Evolutionary conservation across 257 asterid genomes (phyloP).

Genomic region (Primulina huaijiensis): DNA sequence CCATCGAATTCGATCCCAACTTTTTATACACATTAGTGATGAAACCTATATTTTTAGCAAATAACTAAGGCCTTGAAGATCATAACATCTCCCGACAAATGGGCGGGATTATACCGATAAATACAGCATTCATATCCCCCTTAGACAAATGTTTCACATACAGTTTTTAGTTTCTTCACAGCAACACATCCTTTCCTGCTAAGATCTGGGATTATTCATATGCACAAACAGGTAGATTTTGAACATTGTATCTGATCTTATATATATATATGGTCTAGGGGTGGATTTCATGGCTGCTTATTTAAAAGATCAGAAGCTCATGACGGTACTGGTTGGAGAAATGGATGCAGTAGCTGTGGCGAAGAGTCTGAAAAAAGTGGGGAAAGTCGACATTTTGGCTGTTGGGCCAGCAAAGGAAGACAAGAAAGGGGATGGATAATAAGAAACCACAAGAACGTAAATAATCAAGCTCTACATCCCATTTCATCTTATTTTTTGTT

Average conservation of each 20-base stretch:
- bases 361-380: conserved; percentile 57
- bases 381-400: conserved; percentile 46
- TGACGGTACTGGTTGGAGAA: conserved; percentile 50
- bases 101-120: no score
- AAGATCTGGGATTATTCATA: not conserved
- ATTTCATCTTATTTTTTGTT: not conserved
- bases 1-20: no score
- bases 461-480: not conserved
- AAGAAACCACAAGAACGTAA: conserved; percentile 29
- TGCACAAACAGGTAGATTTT: no score
- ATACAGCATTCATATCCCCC: not conserved
- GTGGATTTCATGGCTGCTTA: conserved; percentile 61
- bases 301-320: conserved; percentile 49
- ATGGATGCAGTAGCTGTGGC: conserved; percentile 64
- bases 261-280: conserved; percentile 25
- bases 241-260: no score
- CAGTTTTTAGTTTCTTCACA: not conserved
- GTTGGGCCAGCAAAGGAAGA: conserved; percentile 58
- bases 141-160: not conserved
- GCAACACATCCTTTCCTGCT: not conserved
- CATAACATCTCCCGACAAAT: not conserved
- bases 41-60: not conserved
- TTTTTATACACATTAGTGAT: no score
- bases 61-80: not conserved
- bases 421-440: conserved; percentile 38